A percentile compares a stretch with the other conserved stretches of the same genome.
Conservation (phyloP, 306 rosid species). For the Dalbergia cultrata region DNA sequence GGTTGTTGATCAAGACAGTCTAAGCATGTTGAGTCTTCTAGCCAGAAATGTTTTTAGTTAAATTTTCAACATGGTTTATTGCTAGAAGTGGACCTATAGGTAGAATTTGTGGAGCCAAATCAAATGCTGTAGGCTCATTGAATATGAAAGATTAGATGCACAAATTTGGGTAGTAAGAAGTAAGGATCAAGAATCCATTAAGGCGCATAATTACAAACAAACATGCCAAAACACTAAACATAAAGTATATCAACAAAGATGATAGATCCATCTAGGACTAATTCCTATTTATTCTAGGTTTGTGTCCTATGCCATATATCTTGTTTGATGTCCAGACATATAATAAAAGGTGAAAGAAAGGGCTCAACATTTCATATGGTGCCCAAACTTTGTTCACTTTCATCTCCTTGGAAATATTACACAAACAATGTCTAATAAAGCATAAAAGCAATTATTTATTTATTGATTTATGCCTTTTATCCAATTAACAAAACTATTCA, state of each 20-base stretch:
- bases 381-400: not conserved
- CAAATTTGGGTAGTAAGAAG: too few species aligned
- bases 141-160: too few species aligned
- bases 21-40: constrained; percentile 49
- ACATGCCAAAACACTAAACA: not conserved
- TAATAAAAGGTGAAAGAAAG: not conserved
- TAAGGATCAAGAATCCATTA: too few species aligned
- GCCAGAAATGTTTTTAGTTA: constrained; percentile 41
- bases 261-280: not conserved
- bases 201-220: too few species aligned
- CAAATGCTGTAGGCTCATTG: constrained; percentile 46
- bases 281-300: not conserved
- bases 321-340: not conserved
- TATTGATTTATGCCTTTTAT: constrained; percentile 21
- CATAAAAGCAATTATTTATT: not conserved
- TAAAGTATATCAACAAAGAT: not conserved
- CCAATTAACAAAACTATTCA: constrained; percentile 40
- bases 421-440: not conserved
- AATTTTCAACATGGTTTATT: not conserved
- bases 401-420: not conserved
- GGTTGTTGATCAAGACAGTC: constrained; percentile 49
- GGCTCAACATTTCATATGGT: not conserved
- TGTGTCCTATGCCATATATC: not conserved
- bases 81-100: constrained; percentile 55
- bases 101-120: constrained; percentile 35